Base-by-base conservation (phyloP, 805 yeast genomes). In the Ogataea minuta region DNA sequence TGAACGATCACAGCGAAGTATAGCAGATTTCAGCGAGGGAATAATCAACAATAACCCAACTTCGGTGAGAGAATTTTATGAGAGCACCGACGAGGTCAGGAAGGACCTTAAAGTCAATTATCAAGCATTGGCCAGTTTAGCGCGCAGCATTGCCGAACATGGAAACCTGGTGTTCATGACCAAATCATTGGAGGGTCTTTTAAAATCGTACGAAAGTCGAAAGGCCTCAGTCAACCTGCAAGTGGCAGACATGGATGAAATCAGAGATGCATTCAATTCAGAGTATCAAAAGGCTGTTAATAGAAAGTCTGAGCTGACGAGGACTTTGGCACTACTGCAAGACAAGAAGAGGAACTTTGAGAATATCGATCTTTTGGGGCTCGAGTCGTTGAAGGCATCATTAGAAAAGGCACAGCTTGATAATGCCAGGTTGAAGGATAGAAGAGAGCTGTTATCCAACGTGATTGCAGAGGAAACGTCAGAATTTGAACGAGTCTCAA, bases 21-120 rank as follows among this genome's bases (percentile, higher is more conserved):
- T 58, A 2, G 43, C 47, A 3, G 59, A 54, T 17, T 60, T 59
- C 36, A 57, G 56, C 9, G 45, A 48, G 17, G 55, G 50, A 25
- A 55, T 61, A n/a, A 41, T 46, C n/a, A 58, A 57, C 12, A 54
- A 57, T 9, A 61, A 61, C 34, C 62, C 62, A 10, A 50, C 54
- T 3, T 56, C 63, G 4, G 54, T 61, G 13, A 41, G 61, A 13
- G 66, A 61, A 23, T 60, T 51, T 35, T 59, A 54, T 39, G 57
- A 49, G 23, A 57, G 61, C 21, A 30, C 46, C 6, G 55, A 50
- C 6, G 53, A 48, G 4, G 28, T 60, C 5, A 50, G 46, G 31
- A 36, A 36, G 10, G 61, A 56, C 34, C 34, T 60, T 26, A 53
- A 52, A 12, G 52, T 52, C 9, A 57, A 53, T 24, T 60, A 59